Evolutionary conservation across 805 yeast species (phyloP).

Genomic region (Yarrowia alimentaria): DNA sequence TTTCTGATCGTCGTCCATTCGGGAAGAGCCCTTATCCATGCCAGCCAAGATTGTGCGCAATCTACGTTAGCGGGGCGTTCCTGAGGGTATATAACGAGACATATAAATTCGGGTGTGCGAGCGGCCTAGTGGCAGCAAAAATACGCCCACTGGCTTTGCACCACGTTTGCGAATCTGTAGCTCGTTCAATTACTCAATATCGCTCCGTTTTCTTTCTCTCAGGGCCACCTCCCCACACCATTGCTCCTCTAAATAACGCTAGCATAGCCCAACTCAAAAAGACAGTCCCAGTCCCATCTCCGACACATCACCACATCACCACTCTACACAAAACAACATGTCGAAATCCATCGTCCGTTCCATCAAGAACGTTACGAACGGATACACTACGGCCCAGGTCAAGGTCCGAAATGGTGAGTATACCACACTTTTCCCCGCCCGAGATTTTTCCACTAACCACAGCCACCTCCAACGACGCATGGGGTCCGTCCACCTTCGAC

Average conservation of each 20-base stretch:
- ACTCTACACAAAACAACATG: slow-evolving; percentile 6
- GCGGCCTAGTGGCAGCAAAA: too few species aligned
- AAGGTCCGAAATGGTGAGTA: slow-evolving; percentile 64
- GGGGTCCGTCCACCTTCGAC: slow-evolving; percentile 76
- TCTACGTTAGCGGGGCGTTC: slow-evolving; percentile 22
- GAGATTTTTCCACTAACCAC: background rate
- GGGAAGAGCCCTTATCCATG: slow-evolving; percentile 25
- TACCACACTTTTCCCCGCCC: background rate
- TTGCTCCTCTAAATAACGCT: slow-evolving; percentile 26
- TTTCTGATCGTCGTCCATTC: background rate
- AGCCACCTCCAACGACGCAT: slow-evolving; percentile 79
- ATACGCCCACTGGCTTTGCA: too few species aligned
- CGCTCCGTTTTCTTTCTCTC: background rate
- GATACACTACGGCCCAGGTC: slow-evolving; percentile 82
- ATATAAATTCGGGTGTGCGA: background rate
- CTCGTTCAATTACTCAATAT: background rate
- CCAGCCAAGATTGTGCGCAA: slow-evolving; percentile 25
- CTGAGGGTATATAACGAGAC: slow-evolving; percentile 16
- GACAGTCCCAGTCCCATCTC: slow-evolving; percentile 15
- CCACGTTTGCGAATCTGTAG: too few species aligned
- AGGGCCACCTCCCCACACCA: slow-evolving; percentile 16
- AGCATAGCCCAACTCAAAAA: slow-evolving; percentile 26
- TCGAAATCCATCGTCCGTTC: slow-evolving; percentile 69
- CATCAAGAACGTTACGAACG: slow-evolving; percentile 84
- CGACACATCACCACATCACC: slow-evolving; percentile 20